These are phyloP conservation scores for Colletotrichum falcatum DNA, from an alignment of 2,329 filamentous ascomycete species.

Conservation along the genomic window DNA sequence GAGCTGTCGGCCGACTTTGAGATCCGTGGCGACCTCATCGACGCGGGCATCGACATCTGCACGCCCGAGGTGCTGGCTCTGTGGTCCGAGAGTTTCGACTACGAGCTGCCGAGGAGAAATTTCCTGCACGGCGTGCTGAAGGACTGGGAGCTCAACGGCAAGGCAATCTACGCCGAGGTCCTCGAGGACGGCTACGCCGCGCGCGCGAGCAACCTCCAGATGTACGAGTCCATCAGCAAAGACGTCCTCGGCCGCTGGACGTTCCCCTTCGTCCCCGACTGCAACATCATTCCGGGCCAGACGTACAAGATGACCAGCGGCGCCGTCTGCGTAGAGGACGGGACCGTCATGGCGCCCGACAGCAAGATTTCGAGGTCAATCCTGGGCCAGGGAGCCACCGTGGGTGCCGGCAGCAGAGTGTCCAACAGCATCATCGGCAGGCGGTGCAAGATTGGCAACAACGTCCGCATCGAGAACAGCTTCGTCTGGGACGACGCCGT, in stretches of 20 bases:
- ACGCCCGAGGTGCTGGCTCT: slow-evolving; percentile 94
- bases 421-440: slow-evolving; percentile 84
- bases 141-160: slow-evolving; percentile 96
- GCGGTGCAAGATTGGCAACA: slow-evolving; percentile 86
- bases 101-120: slow-evolving; percentile 87
- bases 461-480: slow-evolving; percentile 81
- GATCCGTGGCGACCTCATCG: slow-evolving; percentile 87
- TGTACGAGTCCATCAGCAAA: slow-evolving; percentile 89
- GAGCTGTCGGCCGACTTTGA: slow-evolving; percentile 79
- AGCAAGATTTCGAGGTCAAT: slow-evolving; percentile 78
- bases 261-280: slow-evolving; percentile 90
- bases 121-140: slow-evolving; percentile 94
- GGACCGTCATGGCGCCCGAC: slow-evolving; percentile 79
- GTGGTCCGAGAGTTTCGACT: slow-evolving; percentile 98
- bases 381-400: slow-evolving; percentile 79
- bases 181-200: slow-evolving; percentile 87
- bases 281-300: slow-evolving; percentile 83
- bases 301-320: slow-evolving; percentile 78
- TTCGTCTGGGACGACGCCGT: slow-evolving; percentile 89
- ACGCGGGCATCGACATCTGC: slow-evolving; percentile 96
- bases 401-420: slow-evolving; percentile 79
- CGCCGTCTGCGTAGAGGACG: slow-evolving; percentile 82
- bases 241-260: slow-evolving; percentile 91
- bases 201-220: slow-evolving; percentile 84
- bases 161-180: slow-evolving; percentile 94